phyloP scores from a whole-genome alignment of 2,329 filamentous ascomycete genomes.

The Orbilia javanica region DNA sequence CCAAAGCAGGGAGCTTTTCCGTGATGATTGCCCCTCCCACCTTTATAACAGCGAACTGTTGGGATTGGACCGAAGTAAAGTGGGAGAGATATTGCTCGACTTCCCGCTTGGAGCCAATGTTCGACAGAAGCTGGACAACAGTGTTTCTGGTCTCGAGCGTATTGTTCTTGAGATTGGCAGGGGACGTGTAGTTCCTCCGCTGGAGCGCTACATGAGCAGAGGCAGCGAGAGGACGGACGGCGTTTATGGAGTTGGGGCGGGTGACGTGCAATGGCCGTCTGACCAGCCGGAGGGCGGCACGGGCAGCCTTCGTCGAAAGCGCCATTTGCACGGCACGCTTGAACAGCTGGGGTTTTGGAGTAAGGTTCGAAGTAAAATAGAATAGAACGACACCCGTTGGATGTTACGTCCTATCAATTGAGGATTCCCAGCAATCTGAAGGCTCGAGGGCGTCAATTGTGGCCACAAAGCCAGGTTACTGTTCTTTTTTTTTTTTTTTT shows the following conservation, averaged over 20 bases:
- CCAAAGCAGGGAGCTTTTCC: constrained; percentile 91
- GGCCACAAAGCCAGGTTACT: constrained; percentile 13
- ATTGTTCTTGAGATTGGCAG: constrained; percentile 68
- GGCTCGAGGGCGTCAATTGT: neutral
- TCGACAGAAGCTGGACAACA: constrained; percentile 90
- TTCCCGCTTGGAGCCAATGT: constrained; percentile 95
- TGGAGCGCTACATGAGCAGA: constrained; percentile 35
- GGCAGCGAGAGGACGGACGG: constrained; percentile 23
- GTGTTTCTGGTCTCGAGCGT: constrained; percentile 74
- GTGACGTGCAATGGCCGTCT: constrained; percentile 28
- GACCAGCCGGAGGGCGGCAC: constrained; percentile 31
- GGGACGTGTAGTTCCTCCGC: constrained; percentile 67
- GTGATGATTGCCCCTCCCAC: constrained; percentile 96
- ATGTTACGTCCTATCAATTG: constrained; percentile 2
- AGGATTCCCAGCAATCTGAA: neutral
- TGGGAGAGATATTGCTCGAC: constrained; percentile 97
- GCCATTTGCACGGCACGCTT: constrained; percentile 30
- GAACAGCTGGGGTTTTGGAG: neutral
- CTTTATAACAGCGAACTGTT: constrained; percentile 98
- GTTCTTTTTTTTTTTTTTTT: neutral
- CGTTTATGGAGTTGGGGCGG: constrained; percentile 20
- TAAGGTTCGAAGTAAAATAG: neutral
- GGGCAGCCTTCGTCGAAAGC: constrained; percentile 42
- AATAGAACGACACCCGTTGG: neutral
- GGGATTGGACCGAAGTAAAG: constrained; percentile 94